phyloP scores from a whole-genome alignment of 202 grass and related monocot genomes.

The Alloteropsis angusta region DNA sequence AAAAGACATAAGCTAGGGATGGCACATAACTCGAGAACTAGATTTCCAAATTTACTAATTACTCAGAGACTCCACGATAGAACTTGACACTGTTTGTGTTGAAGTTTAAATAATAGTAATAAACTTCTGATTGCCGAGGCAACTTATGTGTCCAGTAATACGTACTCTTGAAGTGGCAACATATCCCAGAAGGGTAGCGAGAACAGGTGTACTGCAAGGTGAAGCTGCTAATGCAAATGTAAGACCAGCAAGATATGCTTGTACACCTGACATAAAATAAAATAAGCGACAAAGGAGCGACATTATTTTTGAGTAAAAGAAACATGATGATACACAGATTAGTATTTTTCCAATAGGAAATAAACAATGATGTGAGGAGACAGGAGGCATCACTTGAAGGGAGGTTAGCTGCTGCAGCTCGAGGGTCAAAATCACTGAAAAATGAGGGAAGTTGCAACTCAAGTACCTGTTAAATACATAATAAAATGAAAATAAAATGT shows the following conservation, averaged over 20 bases:
- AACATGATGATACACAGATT: not conserved
- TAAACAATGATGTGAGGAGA: not conserved
- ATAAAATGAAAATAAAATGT: conserved; percentile 3
- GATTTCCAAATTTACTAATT: too few species aligned
- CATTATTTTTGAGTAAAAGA: not conserved
- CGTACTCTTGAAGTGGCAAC: conserved; percentile 88
- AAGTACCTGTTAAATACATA: conserved; percentile 54
- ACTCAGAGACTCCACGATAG: not conserved
- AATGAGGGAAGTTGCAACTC: conserved; percentile 90
- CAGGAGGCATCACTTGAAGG: conserved; percentile 53
- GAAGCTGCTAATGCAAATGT: conserved; percentile 93
- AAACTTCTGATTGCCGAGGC: not conserved
- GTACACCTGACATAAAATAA: conserved; percentile 51
- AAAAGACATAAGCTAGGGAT: not conserved
- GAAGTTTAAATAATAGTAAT: not conserved
- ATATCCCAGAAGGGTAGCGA: conserved; percentile 87
- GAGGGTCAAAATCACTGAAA: conserved; percentile 88
- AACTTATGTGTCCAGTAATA: conserved; percentile 7
- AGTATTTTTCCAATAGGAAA: not conserved
- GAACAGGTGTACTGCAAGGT: conserved; percentile 92
- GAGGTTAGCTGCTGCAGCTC: conserved; percentile 70
- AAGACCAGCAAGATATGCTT: conserved; percentile 94
- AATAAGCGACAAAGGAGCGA: not conserved
- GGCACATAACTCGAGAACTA: too few species aligned
- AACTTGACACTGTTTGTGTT: not conserved